Evolutionary conservation across 2,329 filamentous ascomycete species (phyloP), one percentile per base, ranked within the genome.

Genomic region (Fusarium fujikuroi): DNA sequence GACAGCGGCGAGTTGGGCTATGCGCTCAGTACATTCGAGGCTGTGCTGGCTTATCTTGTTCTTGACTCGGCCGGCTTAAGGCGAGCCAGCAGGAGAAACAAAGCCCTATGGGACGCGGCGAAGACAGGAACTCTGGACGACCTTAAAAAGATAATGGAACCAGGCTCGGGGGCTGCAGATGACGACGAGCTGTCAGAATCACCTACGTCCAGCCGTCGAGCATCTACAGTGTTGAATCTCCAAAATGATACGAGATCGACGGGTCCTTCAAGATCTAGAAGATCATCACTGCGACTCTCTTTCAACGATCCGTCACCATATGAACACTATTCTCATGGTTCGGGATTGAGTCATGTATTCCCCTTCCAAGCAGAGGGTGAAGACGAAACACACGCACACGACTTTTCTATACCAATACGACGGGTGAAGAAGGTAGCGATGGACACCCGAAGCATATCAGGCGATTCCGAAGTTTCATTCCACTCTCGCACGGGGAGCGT

Each of bases 1-100:
- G 96, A 99, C 75, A 97, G 91, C 69, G 96, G 96, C 54, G 96
- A 99, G 83, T 92, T 97, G 86, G 96, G 96, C 14, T 99, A 99
- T 81, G 95, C 95, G 1, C 83, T 99, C 57, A 98, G 95, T 81
- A 99, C 96, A 0, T 94, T 98, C 68, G 96, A 99, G 81, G 96
- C 95, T 11, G 96, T 99, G 1, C 83, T 99, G 39, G 91, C 94
- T 3, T 98, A 99, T 80, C 88, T 99, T 6, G 89, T 92, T 14
- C 89, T 91, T 69, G 95, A 97, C 79, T 97, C 95, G 1, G 91
- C 90, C 19, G 93, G 92, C 9, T 84, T 99, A 65, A 90, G 95
- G 69, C 93, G 91, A 80, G 94, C 95, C 11, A 98, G 96, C 81
- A 90, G 91, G 70, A 90, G 93, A 60, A 99, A 99, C 81, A 92